Evolutionary conservation across 768 basidiomycete species (phyloP).

Genomic region (Phylloporus sp.): DNA sequence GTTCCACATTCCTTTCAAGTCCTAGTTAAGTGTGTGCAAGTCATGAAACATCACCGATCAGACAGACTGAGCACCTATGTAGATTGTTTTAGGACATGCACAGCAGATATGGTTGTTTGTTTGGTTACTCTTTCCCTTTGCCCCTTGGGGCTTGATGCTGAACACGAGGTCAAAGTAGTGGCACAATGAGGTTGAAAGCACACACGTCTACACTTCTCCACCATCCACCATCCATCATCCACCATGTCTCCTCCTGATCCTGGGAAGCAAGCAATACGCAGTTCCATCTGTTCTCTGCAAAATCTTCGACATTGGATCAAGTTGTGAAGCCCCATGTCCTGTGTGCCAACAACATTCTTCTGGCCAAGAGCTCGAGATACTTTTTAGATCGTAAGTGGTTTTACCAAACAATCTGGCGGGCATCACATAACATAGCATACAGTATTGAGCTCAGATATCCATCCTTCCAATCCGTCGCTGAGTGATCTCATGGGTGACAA

Average conservation of each 20-base stretch:
- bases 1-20: too few species aligned
- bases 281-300: conserved; percentile 28
- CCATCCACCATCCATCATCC: background rate
- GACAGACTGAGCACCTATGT: too few species aligned
- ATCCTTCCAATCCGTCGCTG: conserved; percentile 7
- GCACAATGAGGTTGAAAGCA: background rate
- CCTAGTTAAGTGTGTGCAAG: too few species aligned
- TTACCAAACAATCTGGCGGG: too few species aligned
- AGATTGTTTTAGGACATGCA: too few species aligned
- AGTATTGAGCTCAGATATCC: conserved; percentile 13
- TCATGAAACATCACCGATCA: too few species aligned
- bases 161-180: background rate
- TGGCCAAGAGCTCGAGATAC: conserved; percentile 24
- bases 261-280: conserved; percentile 21
- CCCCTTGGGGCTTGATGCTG: background rate
- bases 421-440: background rate
- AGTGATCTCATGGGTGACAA: conserved; percentile 9
- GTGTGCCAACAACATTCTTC: conserved; percentile 28
- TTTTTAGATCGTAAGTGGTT: conserved; percentile 21
- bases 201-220: background rate
- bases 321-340: conserved; percentile 21
- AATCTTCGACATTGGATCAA: background rate
- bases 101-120: too few species aligned
- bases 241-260: conserved; percentile 7
- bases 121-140: background rate